Evolutionary conservation across 2,329 filamentous ascomycete species (phyloP).

Genomic region (Dothidotthia symphoricarpi): DNA sequence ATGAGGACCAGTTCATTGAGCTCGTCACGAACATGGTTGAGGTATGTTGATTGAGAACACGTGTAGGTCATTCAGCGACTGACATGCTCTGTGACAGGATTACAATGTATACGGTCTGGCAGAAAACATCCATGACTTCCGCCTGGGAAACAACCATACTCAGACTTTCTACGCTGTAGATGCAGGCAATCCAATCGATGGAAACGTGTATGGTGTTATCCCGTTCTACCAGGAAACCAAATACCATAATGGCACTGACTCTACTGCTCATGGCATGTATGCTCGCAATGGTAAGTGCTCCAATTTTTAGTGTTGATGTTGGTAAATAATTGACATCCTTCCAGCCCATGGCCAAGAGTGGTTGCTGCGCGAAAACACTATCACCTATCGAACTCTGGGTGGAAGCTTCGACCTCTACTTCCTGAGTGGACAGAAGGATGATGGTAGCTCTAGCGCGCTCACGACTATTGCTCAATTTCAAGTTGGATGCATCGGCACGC

Average conservation of each 20-base stretch:
- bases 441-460: slow-evolving; percentile 58
- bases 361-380: slow-evolving; percentile 59
- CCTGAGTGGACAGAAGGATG: slow-evolving; percentile 65
- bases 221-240: slow-evolving; percentile 18
- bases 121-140: slow-evolving; percentile 67
- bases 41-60: slow-evolving; percentile 54
- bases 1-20: slow-evolving; percentile 68
- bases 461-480: slow-evolving; percentile 56
- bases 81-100: slow-evolving; percentile 52
- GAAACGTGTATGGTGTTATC: slow-evolving; percentile 11
- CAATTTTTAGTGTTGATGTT: background rate
- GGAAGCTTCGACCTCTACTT: slow-evolving; percentile 76
- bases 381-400: slow-evolving; percentile 70
- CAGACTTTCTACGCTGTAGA: slow-evolving; percentile 69
- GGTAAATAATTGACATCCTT: background rate
- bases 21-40: slow-evolving; percentile 39
- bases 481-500: slow-evolving; percentile 61
- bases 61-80: background rate
- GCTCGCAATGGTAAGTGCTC: slow-evolving; percentile 16
- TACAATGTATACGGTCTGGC: slow-evolving; percentile 73
- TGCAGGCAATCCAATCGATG: slow-evolving; percentile 35
- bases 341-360: slow-evolving; percentile 70
- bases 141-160: slow-evolving; percentile 63
- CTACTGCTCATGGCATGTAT: slow-evolving; percentile 14
- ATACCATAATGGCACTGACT: slow-evolving; percentile 5